Percentiles rank a stretch among this genome's conserved stretches.
Evolutionary conservation across 116 monocot species (phyloP).

Genomic region (Posidonia oceanica): DNA sequence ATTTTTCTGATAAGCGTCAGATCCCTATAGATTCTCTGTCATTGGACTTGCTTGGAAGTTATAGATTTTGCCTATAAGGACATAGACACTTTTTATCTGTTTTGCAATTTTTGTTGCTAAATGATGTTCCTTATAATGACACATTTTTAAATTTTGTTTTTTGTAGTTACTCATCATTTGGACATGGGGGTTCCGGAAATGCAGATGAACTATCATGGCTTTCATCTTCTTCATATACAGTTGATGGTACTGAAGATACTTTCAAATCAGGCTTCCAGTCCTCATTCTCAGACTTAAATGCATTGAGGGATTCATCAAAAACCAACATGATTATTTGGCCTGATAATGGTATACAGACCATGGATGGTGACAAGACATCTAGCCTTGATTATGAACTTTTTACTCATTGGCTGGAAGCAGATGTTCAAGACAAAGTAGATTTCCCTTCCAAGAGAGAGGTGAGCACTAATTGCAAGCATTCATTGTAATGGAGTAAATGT

Average conservation of each 20-base stretch:
- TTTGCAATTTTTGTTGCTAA: not conserved
- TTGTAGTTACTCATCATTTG: constrained; percentile 37
- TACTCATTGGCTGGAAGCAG: constrained; percentile 9
- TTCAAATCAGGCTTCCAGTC: constrained; percentile 18
- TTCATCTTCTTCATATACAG: constrained; percentile 25
- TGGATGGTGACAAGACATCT: constrained; percentile 4
- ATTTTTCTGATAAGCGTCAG: no score
- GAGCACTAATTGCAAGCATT: constrained; percentile 1
- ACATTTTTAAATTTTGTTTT: not conserved
- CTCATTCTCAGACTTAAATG: constrained; percentile 18
- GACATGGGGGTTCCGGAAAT: constrained; percentile 16
- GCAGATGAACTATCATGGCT: constrained; percentile 43
- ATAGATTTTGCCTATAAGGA: no score
- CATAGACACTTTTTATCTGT: not conserved
- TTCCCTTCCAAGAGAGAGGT: constrained; percentile 17
- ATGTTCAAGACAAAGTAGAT: constrained; percentile 1
- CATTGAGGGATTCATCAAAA: constrained; percentile 6
- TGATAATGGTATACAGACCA: constrained; percentile 3
- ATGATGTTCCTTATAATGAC: not conserved
- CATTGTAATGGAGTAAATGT: not conserved
- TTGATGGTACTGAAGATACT: constrained; percentile 23
- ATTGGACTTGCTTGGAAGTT: no score
- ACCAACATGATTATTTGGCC: not conserved
- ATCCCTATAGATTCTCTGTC: no score
- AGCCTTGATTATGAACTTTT: constrained; percentile 9